These are phyloP conservation scores for Lithospermum erythrorhizon DNA, from an alignment of 257 asterid species.

Conservation along the genomic window DNA sequence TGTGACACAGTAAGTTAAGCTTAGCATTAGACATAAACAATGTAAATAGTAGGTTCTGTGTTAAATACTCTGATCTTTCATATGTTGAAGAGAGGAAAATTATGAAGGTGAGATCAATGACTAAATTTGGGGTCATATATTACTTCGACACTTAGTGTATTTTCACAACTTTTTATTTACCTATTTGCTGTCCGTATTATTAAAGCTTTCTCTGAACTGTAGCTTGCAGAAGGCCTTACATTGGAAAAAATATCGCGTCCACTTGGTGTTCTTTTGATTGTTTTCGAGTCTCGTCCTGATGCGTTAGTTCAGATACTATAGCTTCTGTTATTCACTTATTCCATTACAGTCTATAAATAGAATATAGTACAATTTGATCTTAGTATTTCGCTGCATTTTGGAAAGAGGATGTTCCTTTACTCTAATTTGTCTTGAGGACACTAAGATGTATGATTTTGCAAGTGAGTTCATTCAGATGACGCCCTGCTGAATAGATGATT, in stretches of 20 bases:
- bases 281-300: constrained; percentile 89
- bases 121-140: too few relatives aligned
- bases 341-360: not conserved
- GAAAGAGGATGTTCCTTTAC: too few relatives aligned
- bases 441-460: too few relatives aligned
- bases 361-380: not conserved
- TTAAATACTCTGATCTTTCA: too few relatives aligned
- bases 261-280: constrained; percentile 71
- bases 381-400: not conserved
- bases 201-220: constrained; percentile 14
- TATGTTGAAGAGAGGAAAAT: too few relatives aligned
- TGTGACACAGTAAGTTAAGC: too few relatives aligned
- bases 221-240: constrained; percentile 69
- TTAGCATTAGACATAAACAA: too few relatives aligned
- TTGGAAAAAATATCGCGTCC: constrained; percentile 72
- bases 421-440: too few relatives aligned
- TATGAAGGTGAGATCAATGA: too few relatives aligned
- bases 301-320: constrained; percentile 63
- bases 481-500: too few relatives aligned
- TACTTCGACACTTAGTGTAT: not conserved
- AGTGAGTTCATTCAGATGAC: too few relatives aligned
- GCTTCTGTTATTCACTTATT: not conserved
- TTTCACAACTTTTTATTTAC: not conserved
- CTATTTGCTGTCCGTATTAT: not conserved
- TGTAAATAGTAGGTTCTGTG: too few relatives aligned